A percentile compares a stretch with the other conserved stretches of the same genome.
phyloP scores from a whole-genome alignment of 441 rosid species.

The Corymbia citriodora region DNA sequence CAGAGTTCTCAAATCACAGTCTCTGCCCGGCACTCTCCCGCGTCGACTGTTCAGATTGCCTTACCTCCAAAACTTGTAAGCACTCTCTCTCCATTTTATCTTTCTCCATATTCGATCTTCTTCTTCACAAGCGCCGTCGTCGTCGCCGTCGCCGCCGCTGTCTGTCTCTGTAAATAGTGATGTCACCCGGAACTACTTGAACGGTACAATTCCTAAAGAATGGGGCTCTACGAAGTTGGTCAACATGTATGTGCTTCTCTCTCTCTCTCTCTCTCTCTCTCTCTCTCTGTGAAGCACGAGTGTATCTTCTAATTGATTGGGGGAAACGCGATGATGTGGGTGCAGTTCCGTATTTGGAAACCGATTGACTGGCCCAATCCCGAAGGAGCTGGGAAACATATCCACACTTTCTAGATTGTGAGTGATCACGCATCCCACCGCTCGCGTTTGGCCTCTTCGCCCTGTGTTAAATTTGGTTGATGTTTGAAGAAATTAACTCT shows the following conservation, averaged over 20 bases:
- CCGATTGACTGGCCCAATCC: background rate
- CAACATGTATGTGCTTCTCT: background rate
- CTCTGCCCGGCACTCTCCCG: background rate
- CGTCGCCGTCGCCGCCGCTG: background rate
- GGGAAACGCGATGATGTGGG: background rate
- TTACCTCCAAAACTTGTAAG: background rate
- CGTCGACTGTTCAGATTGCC: background rate
- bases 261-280: background rate
- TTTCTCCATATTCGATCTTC: background rate
- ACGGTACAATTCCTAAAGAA: background rate
- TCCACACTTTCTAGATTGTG: background rate
- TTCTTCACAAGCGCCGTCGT: background rate
- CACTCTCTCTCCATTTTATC: background rate
- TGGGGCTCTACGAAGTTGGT: background rate
- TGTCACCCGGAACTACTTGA: background rate
- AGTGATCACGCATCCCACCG: background rate
- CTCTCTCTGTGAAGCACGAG: too few species aligned
- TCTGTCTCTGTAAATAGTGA: background rate
- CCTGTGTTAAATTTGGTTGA: background rate
- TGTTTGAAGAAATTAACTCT: background rate
- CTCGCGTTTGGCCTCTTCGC: background rate
- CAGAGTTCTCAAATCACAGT: background rate
- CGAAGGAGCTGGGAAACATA: background rate
- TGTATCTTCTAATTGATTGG: background rate
- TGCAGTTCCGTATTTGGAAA: background rate